Percentiles rank a stretch among this genome's conserved stretches.
phyloP scores from a whole-genome alignment of 2,329 filamentous ascomycete species.

The Exophiala oligosperma region DNA sequence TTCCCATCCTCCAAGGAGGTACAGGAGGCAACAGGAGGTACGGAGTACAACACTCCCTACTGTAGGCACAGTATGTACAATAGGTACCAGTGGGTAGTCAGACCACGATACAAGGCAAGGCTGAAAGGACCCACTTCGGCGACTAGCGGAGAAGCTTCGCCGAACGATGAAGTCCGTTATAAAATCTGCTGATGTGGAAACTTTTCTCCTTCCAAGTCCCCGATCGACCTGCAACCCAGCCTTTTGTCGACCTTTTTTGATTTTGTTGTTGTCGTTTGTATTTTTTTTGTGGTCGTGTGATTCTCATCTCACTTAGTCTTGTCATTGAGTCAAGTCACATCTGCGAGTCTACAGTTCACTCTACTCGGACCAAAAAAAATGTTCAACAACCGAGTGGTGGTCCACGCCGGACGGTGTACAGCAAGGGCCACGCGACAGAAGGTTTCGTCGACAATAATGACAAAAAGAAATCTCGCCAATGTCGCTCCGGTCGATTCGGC shows the following conservation, averaged over 20 bases:
- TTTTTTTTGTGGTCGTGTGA: not conserved
- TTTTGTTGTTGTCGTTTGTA: not conserved
- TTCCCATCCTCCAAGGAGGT: no score
- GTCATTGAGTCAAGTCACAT: no score
- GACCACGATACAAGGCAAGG: not conserved
- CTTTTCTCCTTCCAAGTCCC: not conserved
- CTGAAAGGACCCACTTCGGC: not conserved
- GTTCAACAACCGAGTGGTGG: not conserved
- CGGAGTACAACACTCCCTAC: no score
- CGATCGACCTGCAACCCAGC: not conserved
- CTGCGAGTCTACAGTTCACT: not conserved
- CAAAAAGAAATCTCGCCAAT: slow-evolving; percentile 26
- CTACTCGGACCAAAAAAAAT: not conserved
- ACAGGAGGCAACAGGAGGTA: no score
- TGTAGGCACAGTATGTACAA: not conserved
- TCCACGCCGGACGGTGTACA: not conserved
- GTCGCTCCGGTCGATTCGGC: slow-evolving; percentile 36
- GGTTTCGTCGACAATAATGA: not conserved
- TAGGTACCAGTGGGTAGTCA: not conserved
- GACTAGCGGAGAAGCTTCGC: not conserved
- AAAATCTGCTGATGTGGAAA: not conserved
- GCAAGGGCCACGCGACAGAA: not conserved
- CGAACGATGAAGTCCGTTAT: not conserved
- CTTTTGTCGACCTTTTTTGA: no score
- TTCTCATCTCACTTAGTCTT: not conserved